Evolutionary conservation across 768 basidiomycete species (phyloP), one percentile per base, ranked within the genome.

Genomic region (Boletus vinaceobasis): DNA sequence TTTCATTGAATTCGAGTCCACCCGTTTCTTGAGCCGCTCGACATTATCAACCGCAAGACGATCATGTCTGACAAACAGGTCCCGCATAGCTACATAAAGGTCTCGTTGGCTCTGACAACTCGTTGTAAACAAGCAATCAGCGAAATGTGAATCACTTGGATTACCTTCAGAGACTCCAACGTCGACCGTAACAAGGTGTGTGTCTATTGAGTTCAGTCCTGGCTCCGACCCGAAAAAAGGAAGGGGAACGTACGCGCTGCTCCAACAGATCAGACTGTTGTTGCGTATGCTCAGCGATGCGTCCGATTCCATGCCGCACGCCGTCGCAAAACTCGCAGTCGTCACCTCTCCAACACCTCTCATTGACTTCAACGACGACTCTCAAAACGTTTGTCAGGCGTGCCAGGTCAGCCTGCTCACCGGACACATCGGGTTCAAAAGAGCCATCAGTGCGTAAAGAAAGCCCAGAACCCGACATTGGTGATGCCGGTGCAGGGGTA

Each of bases 31-130:
- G 54, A 98, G 75, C 35, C 88, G 80, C 54, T 97, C 93, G 2
- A 93, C 91, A 59, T 89, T 85, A 65, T 98, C 96, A 37, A 85
- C 79, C 0, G 93, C 91, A 40, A 95, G 79, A n/a, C 91, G 84
- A 58, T 95, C 93, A 60, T 93, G 88, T 21, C 94, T 84, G 50
- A 86, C 77, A 66, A 95, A 89, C 7, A 96, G 78, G 63, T 97
- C 94, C 36, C 90, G 83, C 66, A 88, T 87, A 7, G 93, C 87
- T 47, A 93, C 75, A 67, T 93, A 95, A 8, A 98, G 76, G 68
- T 95, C 91, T 29, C 91, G 84, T 72, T 97, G 85, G 43, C 73
- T 73, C 84, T 93, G 73, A 42, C 35, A 40, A 56, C 4, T 52
- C 23, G 29, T 23, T 19, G 38, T 67, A 8, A 59, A 52, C 42